Evolutionary conservation across 495 filamentous ascomycete genomes (phyloP), one percentile per base, ranked within the genome.

Genomic region (Hyaloscypha hepaticicola): DNA sequence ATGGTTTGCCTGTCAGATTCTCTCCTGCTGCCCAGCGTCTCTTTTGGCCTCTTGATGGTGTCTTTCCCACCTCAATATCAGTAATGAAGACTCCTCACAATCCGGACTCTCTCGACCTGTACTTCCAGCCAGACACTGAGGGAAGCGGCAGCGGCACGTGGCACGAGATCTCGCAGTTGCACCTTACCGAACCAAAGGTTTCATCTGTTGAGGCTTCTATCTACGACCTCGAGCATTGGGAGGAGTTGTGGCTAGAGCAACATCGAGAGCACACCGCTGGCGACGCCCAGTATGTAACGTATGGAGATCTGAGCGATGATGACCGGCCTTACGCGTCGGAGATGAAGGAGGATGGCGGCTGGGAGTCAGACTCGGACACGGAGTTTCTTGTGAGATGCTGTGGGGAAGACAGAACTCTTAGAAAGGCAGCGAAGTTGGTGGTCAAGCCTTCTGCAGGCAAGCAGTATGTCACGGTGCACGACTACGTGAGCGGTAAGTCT

Each of bases 401-500:
- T 48, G 60, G 61, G 9, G 1, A 61, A 31, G 51, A 45, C 55
- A 60, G 68, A 59, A 68, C 70, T 56, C 66, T 57, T 14, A 58
- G 63, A 21, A 68, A 66, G 31, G 58, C 33, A 11, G 51, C 58
- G 26, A 63, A 52, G 5, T 27, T 69, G 24, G 60, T 65, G 55
- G 61, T 68, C 38, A 41, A 29, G 21, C 21, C 31, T 19, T 45
- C 38, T 45, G 38, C 38, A 45, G 38, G 38, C 38, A 45, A 45
- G 6, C 11, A 45, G 24, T 73, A 72, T 25, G 52, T 72, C 56
- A 73, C 69, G 22, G 59, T 70, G 31, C 69, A 72, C 57, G 69
- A 71, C 45, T 69, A 65, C 48, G 51, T 71, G 26, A 14, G 38
- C 38, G 38, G 38, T 45, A 45, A 45, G 38, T 45, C 38, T 19